Evolutionary conservation across 345 rosid species (phyloP), one percentile per base, ranked within the genome.

Genomic region (Populus pruinosa): DNA sequence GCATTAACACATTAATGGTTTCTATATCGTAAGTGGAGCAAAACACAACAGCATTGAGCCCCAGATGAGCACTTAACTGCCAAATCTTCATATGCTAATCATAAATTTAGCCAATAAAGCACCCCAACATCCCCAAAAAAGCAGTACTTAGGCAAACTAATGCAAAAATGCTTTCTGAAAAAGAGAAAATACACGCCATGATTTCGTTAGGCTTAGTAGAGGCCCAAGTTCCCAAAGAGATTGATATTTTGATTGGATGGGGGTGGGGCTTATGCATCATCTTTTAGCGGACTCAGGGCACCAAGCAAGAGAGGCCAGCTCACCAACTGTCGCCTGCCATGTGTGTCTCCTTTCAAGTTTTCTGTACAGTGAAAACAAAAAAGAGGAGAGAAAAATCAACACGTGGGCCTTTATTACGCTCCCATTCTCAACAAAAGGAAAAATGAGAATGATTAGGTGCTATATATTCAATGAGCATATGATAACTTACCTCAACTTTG

Each of bases 181-280:
- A 39, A 47, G 71, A 83, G 47, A 41, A 29, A 83, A 76, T 68
- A 72, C 69, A 70, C 76, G 74, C 66, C 29, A 73, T 80, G 86
- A 79, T 82, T 85, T 63, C 78, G 77, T 77, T 74, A 68, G 81
- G 76, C 43, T 5, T 63, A 23, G 76, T 86, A 81, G 94, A 82
- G 95, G 95, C 89, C 95, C 98, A 93, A 93, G 88, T 93, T 91
- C 98, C 98, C 83, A 94, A 85, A 88, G 93, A 89, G 94, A 90
- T 91, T 82, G 94, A 83, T 84, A 47, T 17, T 74, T 79, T 80
- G 84, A 87, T 84, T 86, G 81, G 85, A 78, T 35, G 84, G 75
- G 55, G 56, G 87, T 73, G 87, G 91, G 87, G 80, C 66, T 78
- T 80, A 59, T 74, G 78, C 70, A 79, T 78, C 81, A 69, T 74